phyloP scores from a whole-genome alignment of 495 filamentous ascomycete genomes.

The Hypomontagnella submonticulosa region DNA sequence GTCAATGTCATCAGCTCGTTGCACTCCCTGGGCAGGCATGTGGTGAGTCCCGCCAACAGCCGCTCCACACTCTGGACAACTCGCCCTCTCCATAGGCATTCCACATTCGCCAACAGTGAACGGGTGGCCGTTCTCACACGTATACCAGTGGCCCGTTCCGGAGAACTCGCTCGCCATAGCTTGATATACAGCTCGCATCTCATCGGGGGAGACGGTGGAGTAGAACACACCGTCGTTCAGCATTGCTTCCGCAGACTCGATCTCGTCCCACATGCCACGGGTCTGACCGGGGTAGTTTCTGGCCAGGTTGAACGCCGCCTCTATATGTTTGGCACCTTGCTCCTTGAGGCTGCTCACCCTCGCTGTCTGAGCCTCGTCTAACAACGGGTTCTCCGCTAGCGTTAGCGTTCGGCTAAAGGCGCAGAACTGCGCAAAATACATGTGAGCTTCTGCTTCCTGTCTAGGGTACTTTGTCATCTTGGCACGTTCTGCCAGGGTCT shows the following conservation, averaged over 20 bases:
- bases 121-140: conserved; percentile 73
- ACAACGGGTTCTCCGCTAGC: background rate
- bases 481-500: conserved; percentile 45
- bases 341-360: conserved; percentile 21
- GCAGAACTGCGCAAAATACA: conserved; percentile 48
- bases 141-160: conserved; percentile 75
- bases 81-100: conserved; percentile 69
- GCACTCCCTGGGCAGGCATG: conserved; percentile 61
- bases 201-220: conserved; percentile 47
- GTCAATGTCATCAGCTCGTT: conserved; percentile 43
- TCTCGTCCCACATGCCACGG: conserved; percentile 23
- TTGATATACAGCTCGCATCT: conserved; percentile 54
- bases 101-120: conserved; percentile 82
- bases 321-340: conserved; percentile 24
- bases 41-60: conserved; percentile 71
- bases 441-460: conserved; percentile 51
- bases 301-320: conserved; percentile 29
- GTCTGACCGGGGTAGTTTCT: conserved; percentile 31
- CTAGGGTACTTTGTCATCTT: conserved; percentile 31
- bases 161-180: conserved; percentile 64
- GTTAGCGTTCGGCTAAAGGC: conserved; percentile 35
- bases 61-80: conserved; percentile 73
- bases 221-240: conserved; percentile 48
- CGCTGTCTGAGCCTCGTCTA: background rate
- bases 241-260: conserved; percentile 37